Base-by-base conservation (phyloP, 2,329 filamentous ascomycete species). In the Verticillium nonalfalfae region DNA sequence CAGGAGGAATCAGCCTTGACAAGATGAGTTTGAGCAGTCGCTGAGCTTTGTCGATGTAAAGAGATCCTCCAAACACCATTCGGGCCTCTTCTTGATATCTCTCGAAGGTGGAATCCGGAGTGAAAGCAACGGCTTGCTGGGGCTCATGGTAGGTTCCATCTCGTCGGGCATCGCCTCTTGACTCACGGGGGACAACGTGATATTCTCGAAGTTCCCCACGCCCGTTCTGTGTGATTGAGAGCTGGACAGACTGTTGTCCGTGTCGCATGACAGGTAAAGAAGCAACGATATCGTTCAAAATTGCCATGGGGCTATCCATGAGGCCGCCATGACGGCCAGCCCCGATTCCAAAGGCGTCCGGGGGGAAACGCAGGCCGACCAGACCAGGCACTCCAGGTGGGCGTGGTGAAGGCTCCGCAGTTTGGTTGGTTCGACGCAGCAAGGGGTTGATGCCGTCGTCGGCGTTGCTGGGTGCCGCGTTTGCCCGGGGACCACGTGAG, bases 31-130 rank as follows among this genome's bases (percentile, higher is more conserved):
- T 88, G 65, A 88, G 76, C 15, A 96, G 80, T 59, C 85, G 85
- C 63, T 84, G 80, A 2, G 87, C 84, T 70, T 90, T 90, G 57
- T 97, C 93, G 3, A 84, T 72, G 59, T 64, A 61, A 57, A 88
- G 84, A 57, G 77, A 81, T 26, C 80, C 76, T 33, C 90, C 90
- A 73, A 95, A 98, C 0, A 98, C 82, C 73, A 99, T 87, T 65
- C 89, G 88, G 9, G 93, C 89, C 73, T 98, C 96, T 70, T 97
- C 92, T 70, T 90, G 86, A 89, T 96, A 99, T 64, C 95, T 88
- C 59, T 84, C 82, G 60, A 83, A 79, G 1, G 95, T 98, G 9
- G 85, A 81, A 11, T 31, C 35, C 6, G 18, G n/a, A 21, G 82
- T 78, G 72, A 98, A 98, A 2, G 86, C 79, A 33, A 93, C 88